Conservation (phyloP, 2,329 filamentous ascomycete species). For the Pestalotiopsis sp. region DNA sequence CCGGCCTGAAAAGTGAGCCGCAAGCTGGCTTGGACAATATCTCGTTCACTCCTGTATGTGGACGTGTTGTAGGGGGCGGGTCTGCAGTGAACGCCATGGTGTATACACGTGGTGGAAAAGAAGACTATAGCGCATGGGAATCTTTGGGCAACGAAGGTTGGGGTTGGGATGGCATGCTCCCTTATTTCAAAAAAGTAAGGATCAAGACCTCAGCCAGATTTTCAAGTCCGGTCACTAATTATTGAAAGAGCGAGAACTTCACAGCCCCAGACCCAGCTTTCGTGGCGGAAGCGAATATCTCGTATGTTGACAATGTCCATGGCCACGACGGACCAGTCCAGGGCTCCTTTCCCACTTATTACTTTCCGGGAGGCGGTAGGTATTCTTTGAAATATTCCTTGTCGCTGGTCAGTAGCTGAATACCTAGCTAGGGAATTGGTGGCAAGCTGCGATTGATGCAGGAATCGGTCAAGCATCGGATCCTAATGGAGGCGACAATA, state of each 20-base stretch:
- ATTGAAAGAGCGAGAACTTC: slow-evolving; percentile 30
- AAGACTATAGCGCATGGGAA: slow-evolving; percentile 37
- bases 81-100: slow-evolving; percentile 40
- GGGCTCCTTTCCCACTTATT: slow-evolving; percentile 34
- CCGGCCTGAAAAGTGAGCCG: slow-evolving; percentile 12
- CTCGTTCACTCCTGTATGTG: slow-evolving; percentile 21
- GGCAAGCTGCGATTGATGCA: slow-evolving; percentile 27
- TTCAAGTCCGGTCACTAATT: not conserved
- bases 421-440: slow-evolving; percentile 23
- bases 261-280: slow-evolving; percentile 26
- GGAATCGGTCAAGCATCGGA: slow-evolving; percentile 26
- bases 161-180: slow-evolving; percentile 40
- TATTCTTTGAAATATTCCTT: not conserved
- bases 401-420: not conserved
- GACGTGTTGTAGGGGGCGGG: slow-evolving; percentile 36
- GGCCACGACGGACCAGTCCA: slow-evolving; percentile 32
- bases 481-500: slow-evolving; percentile 23
- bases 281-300: slow-evolving; percentile 29
- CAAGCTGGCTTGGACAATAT: slow-evolving; percentile 27
- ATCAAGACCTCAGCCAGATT: not conserved
- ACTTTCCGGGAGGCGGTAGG: slow-evolving; percentile 27
- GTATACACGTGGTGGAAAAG: slow-evolving; percentile 32
- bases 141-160: slow-evolving; percentile 34
- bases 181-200: slow-evolving; percentile 45
- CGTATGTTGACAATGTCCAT: slow-evolving; percentile 29